phyloP scores from a whole-genome alignment of 2,329 filamentous ascomycete species.

The Aspergillus novofumigatus region DNA sequence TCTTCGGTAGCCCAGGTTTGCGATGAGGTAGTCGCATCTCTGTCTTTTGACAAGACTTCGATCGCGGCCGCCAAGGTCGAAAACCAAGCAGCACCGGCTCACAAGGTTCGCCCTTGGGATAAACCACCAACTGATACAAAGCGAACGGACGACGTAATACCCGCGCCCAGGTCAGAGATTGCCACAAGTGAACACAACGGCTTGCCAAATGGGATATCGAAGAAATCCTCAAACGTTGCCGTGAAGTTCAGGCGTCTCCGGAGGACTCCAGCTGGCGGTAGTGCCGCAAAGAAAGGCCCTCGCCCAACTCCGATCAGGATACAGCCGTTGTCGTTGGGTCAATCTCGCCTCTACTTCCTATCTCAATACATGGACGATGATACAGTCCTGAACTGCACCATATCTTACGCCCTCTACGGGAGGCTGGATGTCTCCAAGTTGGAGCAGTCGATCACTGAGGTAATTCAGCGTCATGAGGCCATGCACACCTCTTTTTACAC shows the following conservation, averaged over 20 bases:
- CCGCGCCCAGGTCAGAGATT: background rate
- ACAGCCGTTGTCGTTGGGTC: slow-evolving; percentile 2
- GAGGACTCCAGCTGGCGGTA: background rate
- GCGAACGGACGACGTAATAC: background rate
- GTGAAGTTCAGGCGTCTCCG: background rate
- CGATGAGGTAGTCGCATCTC: slow-evolving; percentile 1
- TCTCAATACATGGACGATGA: slow-evolving; percentile 18
- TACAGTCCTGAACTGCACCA: slow-evolving; percentile 18
- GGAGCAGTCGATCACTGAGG: slow-evolving; percentile 13
- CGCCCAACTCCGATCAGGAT: background rate
- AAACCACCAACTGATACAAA: slow-evolving; percentile 1
- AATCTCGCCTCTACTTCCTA: slow-evolving; percentile 5
- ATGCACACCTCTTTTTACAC: slow-evolving; percentile 22
- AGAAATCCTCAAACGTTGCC: background rate
- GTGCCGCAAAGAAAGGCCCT: background rate
- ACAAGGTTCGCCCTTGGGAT: background rate
- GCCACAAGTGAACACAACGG: background rate
- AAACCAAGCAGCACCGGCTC: slow-evolving; percentile 4
- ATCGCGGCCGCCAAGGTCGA: background rate
- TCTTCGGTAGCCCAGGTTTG: slow-evolving; percentile 3
- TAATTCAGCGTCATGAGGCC: slow-evolving; percentile 21
- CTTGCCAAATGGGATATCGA: background rate
- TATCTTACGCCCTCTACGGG: slow-evolving; percentile 17
- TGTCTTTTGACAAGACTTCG: slow-evolving; percentile 1
- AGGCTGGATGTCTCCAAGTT: slow-evolving; percentile 14